Evolutionary conservation across 306 rosid species (phyloP).

Genomic region (Glycine soja): DNA sequence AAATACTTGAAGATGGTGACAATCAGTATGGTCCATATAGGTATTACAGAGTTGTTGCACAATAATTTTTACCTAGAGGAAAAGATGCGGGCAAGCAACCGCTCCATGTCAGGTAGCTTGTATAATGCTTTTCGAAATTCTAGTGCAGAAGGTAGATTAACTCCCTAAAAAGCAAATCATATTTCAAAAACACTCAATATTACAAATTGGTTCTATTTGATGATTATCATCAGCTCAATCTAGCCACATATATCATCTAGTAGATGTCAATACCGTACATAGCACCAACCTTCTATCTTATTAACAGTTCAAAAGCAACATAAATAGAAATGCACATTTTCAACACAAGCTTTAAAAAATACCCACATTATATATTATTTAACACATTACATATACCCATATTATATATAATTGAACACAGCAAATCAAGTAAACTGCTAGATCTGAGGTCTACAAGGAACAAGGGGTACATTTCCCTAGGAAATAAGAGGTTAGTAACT

Average conservation of each 20-base stretch:
- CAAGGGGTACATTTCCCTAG: slow-evolving; percentile 4
- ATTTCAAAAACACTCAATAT: slow-evolving; percentile 33
- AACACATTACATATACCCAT: no score
- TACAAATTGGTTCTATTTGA: background rate
- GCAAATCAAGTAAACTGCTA: slow-evolving; percentile 21
- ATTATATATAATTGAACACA: no score
- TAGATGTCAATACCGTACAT: slow-evolving; percentile 3
- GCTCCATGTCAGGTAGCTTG: slow-evolving; percentile 84
- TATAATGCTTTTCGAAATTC: slow-evolving; percentile 74
- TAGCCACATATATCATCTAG: slow-evolving; percentile 25
- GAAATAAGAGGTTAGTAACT: background rate
- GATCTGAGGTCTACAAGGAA: slow-evolving; percentile 16
- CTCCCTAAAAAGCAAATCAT: slow-evolving; percentile 67
- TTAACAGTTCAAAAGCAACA: no score
- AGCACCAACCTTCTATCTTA: no score
- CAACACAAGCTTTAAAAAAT: no score
- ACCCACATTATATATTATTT: no score
- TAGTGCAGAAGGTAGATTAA: slow-evolving; percentile 70
- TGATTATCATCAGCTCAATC: slow-evolving; percentile 3
- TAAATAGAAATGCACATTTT: no score
- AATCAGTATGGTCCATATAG: slow-evolving; percentile 32
- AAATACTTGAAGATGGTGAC: slow-evolving; percentile 37
- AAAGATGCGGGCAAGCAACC: slow-evolving; percentile 84
- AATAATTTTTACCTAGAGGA: slow-evolving; percentile 66
- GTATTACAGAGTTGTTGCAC: slow-evolving; percentile 17